phyloP scores from a whole-genome alignment of 257 asterid species.

The Salvia splendens region DNA sequence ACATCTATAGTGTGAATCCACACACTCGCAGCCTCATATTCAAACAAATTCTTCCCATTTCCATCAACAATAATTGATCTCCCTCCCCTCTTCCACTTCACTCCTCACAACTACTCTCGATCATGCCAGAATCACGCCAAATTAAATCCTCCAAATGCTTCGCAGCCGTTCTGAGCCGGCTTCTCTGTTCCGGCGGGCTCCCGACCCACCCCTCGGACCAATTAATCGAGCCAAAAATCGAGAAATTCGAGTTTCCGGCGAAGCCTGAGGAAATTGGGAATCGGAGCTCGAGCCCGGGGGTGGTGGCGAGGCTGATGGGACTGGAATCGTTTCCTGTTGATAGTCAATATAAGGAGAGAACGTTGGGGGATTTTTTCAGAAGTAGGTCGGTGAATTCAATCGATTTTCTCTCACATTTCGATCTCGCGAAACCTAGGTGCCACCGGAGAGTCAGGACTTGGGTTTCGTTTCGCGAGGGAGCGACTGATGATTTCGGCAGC shows the following conservation, averaged over 20 bases:
- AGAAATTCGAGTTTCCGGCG: not conserved
- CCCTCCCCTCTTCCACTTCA: not conserved
- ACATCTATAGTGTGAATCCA: conserved; percentile 29
- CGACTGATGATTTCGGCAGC: conserved; percentile 9
- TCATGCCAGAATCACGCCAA: conserved; percentile 33
- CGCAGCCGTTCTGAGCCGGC: conserved; percentile 38
- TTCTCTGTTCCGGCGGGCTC: conserved; percentile 47
- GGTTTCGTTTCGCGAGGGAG: conserved; percentile 49
- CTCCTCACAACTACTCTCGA: not conserved
- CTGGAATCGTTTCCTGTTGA: conserved; percentile 51
- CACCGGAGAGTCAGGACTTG: conserved; percentile 61
- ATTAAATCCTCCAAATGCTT: conserved; percentile 33
- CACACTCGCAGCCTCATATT: not conserved
- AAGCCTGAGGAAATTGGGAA: not conserved
- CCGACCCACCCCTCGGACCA: conserved; percentile 61
- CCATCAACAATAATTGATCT: conserved; percentile 24
- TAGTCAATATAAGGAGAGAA: conserved; percentile 10
- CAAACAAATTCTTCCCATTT: conserved; percentile 17
- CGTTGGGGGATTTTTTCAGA: conserved; percentile 48
- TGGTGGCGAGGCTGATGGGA: conserved; percentile 70
- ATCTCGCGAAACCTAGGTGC: conserved; percentile 22
- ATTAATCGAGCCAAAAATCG: conserved; percentile 8
- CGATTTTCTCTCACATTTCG: conserved; percentile 48
- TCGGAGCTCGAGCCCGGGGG: conserved; percentile 39
- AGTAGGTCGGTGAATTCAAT: conserved; percentile 58